Percentiles rank a stretch among this genome's conserved stretches.
These are phyloP conservation scores for Aspergillus ellipticus DNA, from an alignment of 495 filamentous ascomycete species.

Conservation along the genomic window DNA sequence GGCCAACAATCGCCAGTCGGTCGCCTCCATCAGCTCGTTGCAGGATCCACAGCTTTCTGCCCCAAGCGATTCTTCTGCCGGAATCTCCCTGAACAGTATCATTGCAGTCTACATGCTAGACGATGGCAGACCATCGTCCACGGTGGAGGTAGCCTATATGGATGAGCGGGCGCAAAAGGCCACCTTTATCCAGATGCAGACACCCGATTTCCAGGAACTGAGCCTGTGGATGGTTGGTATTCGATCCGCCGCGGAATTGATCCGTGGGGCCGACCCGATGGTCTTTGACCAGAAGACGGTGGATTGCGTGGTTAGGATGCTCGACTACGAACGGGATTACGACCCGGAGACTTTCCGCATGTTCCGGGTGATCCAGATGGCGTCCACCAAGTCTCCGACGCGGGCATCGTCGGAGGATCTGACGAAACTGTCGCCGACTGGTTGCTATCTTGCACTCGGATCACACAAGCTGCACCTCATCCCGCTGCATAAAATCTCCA, in stretches of 20 bases:
- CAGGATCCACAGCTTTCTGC: conserved; percentile 56
- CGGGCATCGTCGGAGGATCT: conserved; percentile 73
- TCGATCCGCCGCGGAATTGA: conserved; percentile 54
- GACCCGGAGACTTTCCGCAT: conserved; percentile 68
- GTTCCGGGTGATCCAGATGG: conserved; percentile 78
- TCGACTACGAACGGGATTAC: conserved; percentile 69
- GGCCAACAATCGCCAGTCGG: conserved; percentile 48
- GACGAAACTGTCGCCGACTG: conserved; percentile 64
- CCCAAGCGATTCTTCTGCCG: conserved; percentile 43
- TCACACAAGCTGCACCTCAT: conserved; percentile 79
- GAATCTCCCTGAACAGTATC: conserved; percentile 67
- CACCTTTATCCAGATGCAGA: conserved; percentile 63
- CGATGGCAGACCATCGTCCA: conserved; percentile 72
- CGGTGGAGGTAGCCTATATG: conserved; percentile 71
- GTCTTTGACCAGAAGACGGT: conserved; percentile 58
- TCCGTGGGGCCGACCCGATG: conserved; percentile 48
- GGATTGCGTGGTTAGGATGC: conserved; percentile 58
- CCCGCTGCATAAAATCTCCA: conserved; percentile 60
- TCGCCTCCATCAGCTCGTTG: conserved; percentile 56
- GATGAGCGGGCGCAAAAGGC: conserved; percentile 66
- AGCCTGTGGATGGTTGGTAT: conserved; percentile 73
- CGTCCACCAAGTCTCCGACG: conserved; percentile 52
- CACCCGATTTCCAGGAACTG: conserved; percentile 67
- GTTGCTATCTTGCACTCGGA: conserved; percentile 84
- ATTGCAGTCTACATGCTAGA: conserved; percentile 78